phyloP scores from a whole-genome alignment of 306 rosid genomes.

The Corylus heterophylla region DNA sequence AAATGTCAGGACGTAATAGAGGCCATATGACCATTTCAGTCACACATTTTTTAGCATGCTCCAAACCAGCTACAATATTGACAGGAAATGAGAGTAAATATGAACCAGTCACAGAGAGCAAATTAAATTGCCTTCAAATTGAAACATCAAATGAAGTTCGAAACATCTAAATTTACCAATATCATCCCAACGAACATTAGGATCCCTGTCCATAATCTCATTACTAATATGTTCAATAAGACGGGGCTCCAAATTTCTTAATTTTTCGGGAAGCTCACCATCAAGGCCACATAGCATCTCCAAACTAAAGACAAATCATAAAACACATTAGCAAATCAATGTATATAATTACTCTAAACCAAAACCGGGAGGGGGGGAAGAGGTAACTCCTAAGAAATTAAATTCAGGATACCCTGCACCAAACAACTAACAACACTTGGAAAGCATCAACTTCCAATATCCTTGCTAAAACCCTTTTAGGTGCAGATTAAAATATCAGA shows the following conservation, averaged over 20 bases:
- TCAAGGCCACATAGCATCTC: conserved; percentile 90
- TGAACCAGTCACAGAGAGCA: conserved; percentile 26
- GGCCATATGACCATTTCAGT: conserved; percentile 95
- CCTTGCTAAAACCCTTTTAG: neutral
- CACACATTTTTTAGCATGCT: conserved; percentile 84
- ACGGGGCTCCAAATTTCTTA: conserved; percentile 95
- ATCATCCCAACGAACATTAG: conserved; percentile 87
- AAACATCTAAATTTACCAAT: conserved; percentile 53
- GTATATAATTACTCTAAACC: neutral
- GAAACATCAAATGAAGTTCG: conserved; percentile 24
- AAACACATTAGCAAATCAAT: conserved; percentile 29
- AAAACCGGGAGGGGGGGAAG: neutral
- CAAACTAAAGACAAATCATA: conserved; percentile 55
- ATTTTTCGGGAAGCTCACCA: conserved; percentile 98
- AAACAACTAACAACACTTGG: neutral
- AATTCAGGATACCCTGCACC: neutral
- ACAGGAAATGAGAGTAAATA: conserved; percentile 18
- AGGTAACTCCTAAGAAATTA: neutral
- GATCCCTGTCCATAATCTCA: conserved; percentile 94
- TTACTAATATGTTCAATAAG: conserved; percentile 94
- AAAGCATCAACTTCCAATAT: neutral
- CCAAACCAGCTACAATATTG: conserved; percentile 72
- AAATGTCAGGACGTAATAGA: conserved; percentile 82
- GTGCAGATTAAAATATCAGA: neutral
- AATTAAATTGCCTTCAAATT: conserved; percentile 9